phyloP scores from a whole-genome alignment of 768 basidiomycete species.

The Scleroderma citrinum region DNA sequence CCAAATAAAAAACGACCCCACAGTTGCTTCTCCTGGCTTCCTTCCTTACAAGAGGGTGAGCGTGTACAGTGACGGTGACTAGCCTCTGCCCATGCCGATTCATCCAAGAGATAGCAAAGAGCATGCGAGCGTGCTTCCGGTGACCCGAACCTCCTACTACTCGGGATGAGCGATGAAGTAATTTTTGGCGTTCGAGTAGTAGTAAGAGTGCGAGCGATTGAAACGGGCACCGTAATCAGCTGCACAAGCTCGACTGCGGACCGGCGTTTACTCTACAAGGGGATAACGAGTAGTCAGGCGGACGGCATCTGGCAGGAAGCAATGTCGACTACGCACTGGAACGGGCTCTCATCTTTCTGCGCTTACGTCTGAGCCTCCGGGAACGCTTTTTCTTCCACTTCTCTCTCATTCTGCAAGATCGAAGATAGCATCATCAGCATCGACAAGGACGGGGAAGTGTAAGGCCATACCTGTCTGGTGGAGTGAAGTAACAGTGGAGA shows the following conservation, averaged over 20 bases:
- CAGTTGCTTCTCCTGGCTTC: slow-evolving; percentile 15
- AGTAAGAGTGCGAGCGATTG: not conserved
- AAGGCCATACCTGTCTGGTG: slow-evolving; percentile 19
- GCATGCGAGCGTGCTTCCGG: slow-evolving; percentile 20
- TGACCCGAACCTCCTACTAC: slow-evolving; percentile 11
- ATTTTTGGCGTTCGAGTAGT: slow-evolving; percentile 6
- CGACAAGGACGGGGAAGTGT: not conserved
- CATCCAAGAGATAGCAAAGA: slow-evolving; percentile 19
- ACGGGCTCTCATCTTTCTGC: slow-evolving; percentile 94
- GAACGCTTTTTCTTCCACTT: slow-evolving; percentile 98
- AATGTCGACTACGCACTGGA: slow-evolving; percentile 59
- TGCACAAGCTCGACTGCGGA: slow-evolving; percentile 25
- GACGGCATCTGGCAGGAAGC: not conserved
- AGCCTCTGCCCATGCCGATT: slow-evolving; percentile 15
- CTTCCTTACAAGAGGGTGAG: slow-evolving; percentile 16
- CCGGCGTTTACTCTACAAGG: slow-evolving; percentile 32
- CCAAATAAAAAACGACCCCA: slow-evolving; percentile 13
- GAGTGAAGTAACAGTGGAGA: slow-evolving; percentile 27
- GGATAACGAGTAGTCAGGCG: not conserved
- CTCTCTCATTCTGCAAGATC: slow-evolving; percentile 84
- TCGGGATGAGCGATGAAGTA: not conserved
- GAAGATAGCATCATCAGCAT: slow-evolving; percentile 6
- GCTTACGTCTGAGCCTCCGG: slow-evolving; percentile 87
- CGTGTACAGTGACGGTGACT: not conserved
- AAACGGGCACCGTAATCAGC: slow-evolving; percentile 1